Evolutionary conservation across 2,329 filamentous ascomycete genomes (phyloP), one percentile per base, ranked within the genome.

Genomic region (Didymellaceae sp.): DNA sequence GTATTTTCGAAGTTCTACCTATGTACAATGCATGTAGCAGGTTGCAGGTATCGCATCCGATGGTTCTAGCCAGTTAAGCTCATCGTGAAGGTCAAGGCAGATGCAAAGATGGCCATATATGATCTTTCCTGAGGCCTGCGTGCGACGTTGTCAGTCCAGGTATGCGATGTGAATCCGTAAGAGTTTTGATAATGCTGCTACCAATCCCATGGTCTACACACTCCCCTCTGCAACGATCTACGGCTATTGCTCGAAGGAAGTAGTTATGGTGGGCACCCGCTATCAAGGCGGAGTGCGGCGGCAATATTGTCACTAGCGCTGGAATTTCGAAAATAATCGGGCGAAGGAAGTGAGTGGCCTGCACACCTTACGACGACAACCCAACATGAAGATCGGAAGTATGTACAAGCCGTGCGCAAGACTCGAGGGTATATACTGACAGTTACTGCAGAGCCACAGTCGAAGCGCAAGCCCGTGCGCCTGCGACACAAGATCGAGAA

Each of bases 401-500:
- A 66, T 57, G 74, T 65, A 9, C 9, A 18, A 26, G 5, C 14
- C 18, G 21, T 21, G 20, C 1, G 16, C 7, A 22, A 1, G 5
- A 3, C 13, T n/a, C 8, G 13, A 11, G 6, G 21, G 4, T 2
- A 0, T 21, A 10, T 26, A 22, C 52, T 68, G 10, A 66, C 45
- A 18, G 11, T 3, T 7, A 16, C 11, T 54, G 8, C 66, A 96
- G 91, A 97, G 77, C 94, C 93, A 70, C 91, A 88, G 78, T 97
- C 93, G 47, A 99, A 99, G 85, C 88, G 94, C 75, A 86, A 84
- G 62, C 86, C 93, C 34, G 89, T 93, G 68, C 91, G 94, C 54
- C 83, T 99, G 68, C 87, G 93, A 61, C 87, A 97, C 80, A 97
- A 96, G 78, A 97, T 99, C 75, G 85, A 96, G 73, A 99, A 99